A percentile compares a stretch with the other conserved stretches of the same genome.
Conservation (phyloP, 2,329 filamentous ascomycete genomes). For the Purpureocillium takamizusanense region DNA sequence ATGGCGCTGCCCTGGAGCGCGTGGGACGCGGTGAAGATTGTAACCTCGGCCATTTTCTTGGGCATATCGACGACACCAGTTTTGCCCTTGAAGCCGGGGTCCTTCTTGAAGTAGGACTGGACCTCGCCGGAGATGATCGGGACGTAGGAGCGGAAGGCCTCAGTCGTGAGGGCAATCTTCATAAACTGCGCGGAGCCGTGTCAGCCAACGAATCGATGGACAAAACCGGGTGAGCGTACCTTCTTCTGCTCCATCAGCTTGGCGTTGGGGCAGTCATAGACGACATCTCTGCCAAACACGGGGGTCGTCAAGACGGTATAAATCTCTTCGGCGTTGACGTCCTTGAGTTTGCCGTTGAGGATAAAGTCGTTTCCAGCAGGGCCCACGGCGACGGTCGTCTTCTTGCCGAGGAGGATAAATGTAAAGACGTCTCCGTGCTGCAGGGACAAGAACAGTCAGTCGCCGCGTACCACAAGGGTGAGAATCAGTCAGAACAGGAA, state of each 20-base stretch:
- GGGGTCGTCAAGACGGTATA: conserved; percentile 68
- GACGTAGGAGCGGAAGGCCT: conserved; percentile 68
- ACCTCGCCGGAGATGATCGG: conserved; percentile 70
- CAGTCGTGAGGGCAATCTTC: conserved; percentile 70
- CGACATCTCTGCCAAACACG: conserved; percentile 75
- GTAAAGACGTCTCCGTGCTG: conserved; percentile 87
- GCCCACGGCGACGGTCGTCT: conserved; percentile 78
- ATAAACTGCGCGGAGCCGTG: conserved; percentile 47
- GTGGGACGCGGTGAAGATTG: conserved; percentile 82
- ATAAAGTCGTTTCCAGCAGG: conserved; percentile 84
- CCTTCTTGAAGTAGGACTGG: conserved; percentile 61
- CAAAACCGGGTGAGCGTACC: conserved; percentile 34
- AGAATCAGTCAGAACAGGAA: not conserved
- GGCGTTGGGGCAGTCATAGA: conserved; percentile 84
- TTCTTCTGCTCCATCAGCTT: conserved; percentile 97
- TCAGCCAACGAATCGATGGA: conserved; percentile 7
- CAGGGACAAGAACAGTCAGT: conserved; percentile 15
- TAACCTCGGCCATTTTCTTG: conserved; percentile 73
- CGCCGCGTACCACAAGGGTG: not conserved
- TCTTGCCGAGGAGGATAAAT: conserved; percentile 79
- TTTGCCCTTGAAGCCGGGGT: conserved; percentile 55
- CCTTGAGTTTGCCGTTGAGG: conserved; percentile 81
- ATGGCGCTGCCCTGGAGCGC: conserved; percentile 79
- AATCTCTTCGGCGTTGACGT: conserved; percentile 85
- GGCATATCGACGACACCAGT: conserved; percentile 64